Evolutionary conservation across 148 eudicot genomes (phyloP), one percentile per base, ranked within the genome.

Genomic region (Polygonum aviculare): DNA sequence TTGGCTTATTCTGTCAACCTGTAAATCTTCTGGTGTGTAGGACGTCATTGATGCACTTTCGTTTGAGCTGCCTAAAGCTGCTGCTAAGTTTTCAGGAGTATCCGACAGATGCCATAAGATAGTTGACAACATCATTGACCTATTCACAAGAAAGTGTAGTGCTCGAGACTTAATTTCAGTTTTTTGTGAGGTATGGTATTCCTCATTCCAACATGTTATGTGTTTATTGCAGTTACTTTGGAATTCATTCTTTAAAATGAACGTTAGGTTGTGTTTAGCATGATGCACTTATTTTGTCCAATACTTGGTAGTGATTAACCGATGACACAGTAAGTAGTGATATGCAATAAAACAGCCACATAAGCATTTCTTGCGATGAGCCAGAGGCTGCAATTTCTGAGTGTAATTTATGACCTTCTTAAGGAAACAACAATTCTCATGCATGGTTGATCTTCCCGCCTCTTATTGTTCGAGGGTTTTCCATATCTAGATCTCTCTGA

Each of bases 111-210:
- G 90, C 80, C 77, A 60, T 45, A 91, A 85, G 80, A 78, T 90
- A 77, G 89, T 90, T 75, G 88, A 80, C 62, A 74, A 74, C 75
- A 62, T 89, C 71, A 82, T 94, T 59, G 81, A 86, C 65, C 71
- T 59, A 21, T 88, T 94, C 72, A 78, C 83, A 0, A 83, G 79
- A 62, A 85, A 73, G 75, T 94, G 98, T 79, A 82, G 78, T 78
- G 91, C 98, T 22, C 92, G 98, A 12, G 98, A 92, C 41, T 88
- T 94, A 94, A 82, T 92, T 76, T 69, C 97, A 0, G 82, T 92
- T 72, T 82, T 90, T 18, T 87, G 92, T 26, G 97, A 89, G 93
- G 98, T 94, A 90, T 73, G 45, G 3, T 59, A 51, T 78, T 81
- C 18, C 44, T 67, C 38, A 8, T 36, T 35, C 19, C 22, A 38